A percentile compares a stretch with the other conserved stretches of the same genome.
Evolutionary conservation across 495 filamentous ascomycete genomes (phyloP).

Genomic region (Penicillium maclennaniae): DNA sequence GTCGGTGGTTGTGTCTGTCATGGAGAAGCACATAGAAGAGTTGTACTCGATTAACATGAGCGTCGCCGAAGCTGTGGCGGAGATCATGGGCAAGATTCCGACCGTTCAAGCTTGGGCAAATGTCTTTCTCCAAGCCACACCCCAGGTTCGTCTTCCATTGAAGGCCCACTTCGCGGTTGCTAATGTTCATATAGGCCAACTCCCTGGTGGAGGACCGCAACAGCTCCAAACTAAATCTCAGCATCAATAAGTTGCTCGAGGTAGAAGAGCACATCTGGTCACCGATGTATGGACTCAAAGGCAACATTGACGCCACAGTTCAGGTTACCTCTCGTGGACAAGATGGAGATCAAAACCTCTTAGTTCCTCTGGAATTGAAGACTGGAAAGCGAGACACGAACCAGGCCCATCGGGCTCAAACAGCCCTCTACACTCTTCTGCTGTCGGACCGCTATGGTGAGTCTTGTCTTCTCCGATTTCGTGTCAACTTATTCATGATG

Average conservation of each 20-base stretch:
- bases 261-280: conserved; percentile 98
- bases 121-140: conserved; percentile 67
- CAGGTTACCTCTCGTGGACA: conserved; percentile 78
- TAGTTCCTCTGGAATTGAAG: conserved; percentile 92
- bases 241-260: conserved; percentile 88
- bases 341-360: conserved; percentile 58
- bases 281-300: conserved; percentile 93
- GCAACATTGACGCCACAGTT: conserved; percentile 97
- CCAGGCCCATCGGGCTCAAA: conserved; percentile 82
- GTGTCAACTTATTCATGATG: background rate
- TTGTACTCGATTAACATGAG: conserved; percentile 79
- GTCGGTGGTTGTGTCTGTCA: conserved; percentile 58
- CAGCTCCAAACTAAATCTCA: conserved; percentile 67
- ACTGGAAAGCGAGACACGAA: conserved; percentile 78
- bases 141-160: conserved; percentile 52
- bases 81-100: conserved; percentile 73
- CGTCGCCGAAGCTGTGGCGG: conserved; percentile 63
- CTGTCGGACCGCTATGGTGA: conserved; percentile 86
- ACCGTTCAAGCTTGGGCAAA: conserved; percentile 80
- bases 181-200: conserved; percentile 44
- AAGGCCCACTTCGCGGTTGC: background rate
- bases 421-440: conserved; percentile 86
- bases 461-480: conserved; percentile 3
- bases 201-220: conserved; percentile 77
- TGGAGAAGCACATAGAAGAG: conserved; percentile 73